Conservation (phyloP, 108 stramenopile species). For the Cyclotella baltica region DNA sequence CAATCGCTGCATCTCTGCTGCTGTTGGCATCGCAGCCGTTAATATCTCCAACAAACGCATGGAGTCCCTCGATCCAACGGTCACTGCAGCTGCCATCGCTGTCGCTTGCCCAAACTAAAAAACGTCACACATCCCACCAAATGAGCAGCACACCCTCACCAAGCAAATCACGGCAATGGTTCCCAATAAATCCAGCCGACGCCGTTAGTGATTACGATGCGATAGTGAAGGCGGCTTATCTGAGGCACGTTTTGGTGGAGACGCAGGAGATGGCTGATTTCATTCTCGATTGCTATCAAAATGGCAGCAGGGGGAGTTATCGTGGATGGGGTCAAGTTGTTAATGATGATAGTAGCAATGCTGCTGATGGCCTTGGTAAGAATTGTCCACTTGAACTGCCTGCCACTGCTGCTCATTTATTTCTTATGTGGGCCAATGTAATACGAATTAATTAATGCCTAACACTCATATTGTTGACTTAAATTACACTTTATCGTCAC, state of each 20-base stretch:
- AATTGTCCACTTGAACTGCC: too few relatives aligned
- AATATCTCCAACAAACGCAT: not conserved
- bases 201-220: slow-evolving; percentile 56
- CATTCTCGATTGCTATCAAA: slow-evolving; percentile 56
- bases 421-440: too few relatives aligned
- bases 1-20: too few relatives aligned
- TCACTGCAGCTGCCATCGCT: not conserved
- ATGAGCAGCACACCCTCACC: not conserved
- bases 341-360: not conserved
- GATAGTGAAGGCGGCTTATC: slow-evolving; percentile 45
- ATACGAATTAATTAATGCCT: too few relatives aligned
- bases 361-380: too few relatives aligned
- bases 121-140: not conserved
- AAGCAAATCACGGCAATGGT: slow-evolving; percentile 19
- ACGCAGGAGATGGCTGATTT: slow-evolving; percentile 76
- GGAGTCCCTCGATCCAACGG: not conserved
- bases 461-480: too few relatives aligned
- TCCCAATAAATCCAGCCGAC: slow-evolving; percentile 50
- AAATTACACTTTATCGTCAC: too few relatives aligned
- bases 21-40: not conserved
- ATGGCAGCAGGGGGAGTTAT: slow-evolving; percentile 23
- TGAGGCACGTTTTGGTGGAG: slow-evolving; percentile 78
- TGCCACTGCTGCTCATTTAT: too few relatives aligned
- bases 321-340: not conserved
- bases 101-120: not conserved